A percentile compares a stretch with the other conserved stretches of the same genome.
These are phyloP conservation scores for Maudiozyma serrabonitensis DNA, from an alignment of 805 yeast genomes.

Conservation along the genomic window DNA sequence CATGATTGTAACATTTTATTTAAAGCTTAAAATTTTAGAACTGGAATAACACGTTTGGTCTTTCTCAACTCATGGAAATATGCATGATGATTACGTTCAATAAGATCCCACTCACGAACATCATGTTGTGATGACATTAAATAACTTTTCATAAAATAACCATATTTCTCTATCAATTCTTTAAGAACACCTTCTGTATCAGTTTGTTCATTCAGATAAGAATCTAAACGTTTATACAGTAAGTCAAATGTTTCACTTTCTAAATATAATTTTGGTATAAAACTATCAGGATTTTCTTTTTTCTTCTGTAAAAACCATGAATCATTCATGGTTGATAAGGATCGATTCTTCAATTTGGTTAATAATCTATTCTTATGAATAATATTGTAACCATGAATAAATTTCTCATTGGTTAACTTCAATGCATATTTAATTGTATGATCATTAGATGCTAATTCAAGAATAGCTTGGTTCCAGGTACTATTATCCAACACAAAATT, in stretches of 20 bases:
- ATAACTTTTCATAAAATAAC: conserved; percentile 27
- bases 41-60: conserved; percentile 3
- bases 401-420: conserved; percentile 21
- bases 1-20: background rate
- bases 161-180: conserved; percentile 19
- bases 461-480: conserved; percentile 26
- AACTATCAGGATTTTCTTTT: conserved; percentile 9
- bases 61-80: conserved; percentile 14
- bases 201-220: conserved; percentile 14
- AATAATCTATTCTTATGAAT: conserved; percentile 21
- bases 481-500: conserved; percentile 25
- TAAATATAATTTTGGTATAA: conserved; percentile 22
- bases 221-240: conserved; percentile 14
- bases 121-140: conserved; percentile 18
- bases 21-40: background rate
- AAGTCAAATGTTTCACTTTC: conserved; percentile 14
- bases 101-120: conserved; percentile 16
- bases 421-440: conserved; percentile 26
- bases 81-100: conserved; percentile 12
- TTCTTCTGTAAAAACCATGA: conserved; percentile 19
- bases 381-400: conserved; percentile 32
- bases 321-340: conserved; percentile 7
- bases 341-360: conserved; percentile 8
- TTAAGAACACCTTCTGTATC: conserved; percentile 10
- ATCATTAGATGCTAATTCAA: conserved; percentile 19